Evolutionary conservation across 345 rosid species (phyloP).

Genomic region (Citrus hindsii): DNA sequence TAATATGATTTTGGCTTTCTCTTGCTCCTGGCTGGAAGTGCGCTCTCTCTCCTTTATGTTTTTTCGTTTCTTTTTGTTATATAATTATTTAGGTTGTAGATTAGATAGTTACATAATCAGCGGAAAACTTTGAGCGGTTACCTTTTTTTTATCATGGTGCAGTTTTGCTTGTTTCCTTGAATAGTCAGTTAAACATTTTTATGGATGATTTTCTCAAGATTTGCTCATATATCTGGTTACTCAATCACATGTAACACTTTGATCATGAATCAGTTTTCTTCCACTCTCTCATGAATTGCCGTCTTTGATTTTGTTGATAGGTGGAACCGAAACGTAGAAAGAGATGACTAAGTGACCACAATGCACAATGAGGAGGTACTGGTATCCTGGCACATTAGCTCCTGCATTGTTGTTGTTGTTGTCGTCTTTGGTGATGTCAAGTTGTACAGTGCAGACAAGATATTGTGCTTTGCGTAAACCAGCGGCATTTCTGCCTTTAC

Average conservation of each 20-base stretch:
- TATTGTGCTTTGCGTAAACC: constrained; percentile 30
- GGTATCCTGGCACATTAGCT: constrained; percentile 28
- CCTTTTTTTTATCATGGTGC: background rate
- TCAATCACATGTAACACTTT: background rate
- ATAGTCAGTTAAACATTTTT: background rate
- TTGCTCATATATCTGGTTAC: background rate
- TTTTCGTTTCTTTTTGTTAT: background rate
- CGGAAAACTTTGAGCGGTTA: background rate
- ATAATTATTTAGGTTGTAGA: background rate
- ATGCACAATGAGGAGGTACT: constrained; percentile 20
- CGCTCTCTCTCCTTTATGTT: background rate
- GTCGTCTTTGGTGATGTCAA: constrained; percentile 18
- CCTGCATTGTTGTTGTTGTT: constrained; percentile 13
- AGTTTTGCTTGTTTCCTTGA: background rate
- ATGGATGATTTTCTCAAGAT: background rate
- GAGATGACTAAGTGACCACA: constrained; percentile 32
- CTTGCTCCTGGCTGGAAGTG: background rate
- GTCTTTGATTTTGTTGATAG: constrained; percentile 24
- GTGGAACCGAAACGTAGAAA: constrained; percentile 72
- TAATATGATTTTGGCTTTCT: background rate
- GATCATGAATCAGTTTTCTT: background rate
- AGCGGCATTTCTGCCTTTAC: constrained; percentile 12
- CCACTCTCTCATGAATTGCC: background rate
- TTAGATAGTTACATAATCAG: background rate
- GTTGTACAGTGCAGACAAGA: constrained; percentile 43